Evolutionary conservation across 1,284 basidiomycete species (phyloP), one percentile per base, ranked within the genome.

Genomic region (Ustilago shanxiensis): DNA sequence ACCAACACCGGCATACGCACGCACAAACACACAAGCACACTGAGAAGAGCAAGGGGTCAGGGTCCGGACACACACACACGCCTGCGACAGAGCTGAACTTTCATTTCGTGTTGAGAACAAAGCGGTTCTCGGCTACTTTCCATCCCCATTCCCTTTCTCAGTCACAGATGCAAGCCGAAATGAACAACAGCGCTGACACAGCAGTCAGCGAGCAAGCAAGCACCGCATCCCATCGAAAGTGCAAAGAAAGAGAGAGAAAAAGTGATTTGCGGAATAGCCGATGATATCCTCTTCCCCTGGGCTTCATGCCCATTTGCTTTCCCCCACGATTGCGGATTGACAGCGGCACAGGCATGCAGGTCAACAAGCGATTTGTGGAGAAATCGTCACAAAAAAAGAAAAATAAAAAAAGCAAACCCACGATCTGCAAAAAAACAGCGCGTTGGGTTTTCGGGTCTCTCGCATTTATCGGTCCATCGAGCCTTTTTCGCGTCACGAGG

Each of bases 191-290:
- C 8, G 52, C 52, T 54, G 33, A 54, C 52, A 33, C 52, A 54
- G 18, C 24, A 57, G 4, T 29, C 22, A 31, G 10, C 10, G 11
- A 55, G 8, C 6, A 29, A 20, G 10, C 6, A 54, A 16, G 33
- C 56, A 41, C 20, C 44, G 18, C 20, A 10, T 7, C 39, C 2
- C 4, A 39, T 16, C 4, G 10, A 22, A 29, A 20, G 10, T 5
- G 49, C 10, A 39, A 60, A 41, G 22, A 50, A 16, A 26, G 5
- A 33, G 11, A 37, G 14, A 37, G 35, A 37, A 37, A 37, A 37
- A 37, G 13, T 33, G 31, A n/a, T n/a, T n/a, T 49, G 64, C 64
- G 64, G 53, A 72, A 24, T 72, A 72, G 70, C 70, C 64, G 70
- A 72, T 26, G 70, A 72, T 67, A 72, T 18, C 64, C 64, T 55